Evolutionary conservation across 2,329 filamentous ascomycete species (phyloP), one percentile per base, ranked within the genome.

Genomic region (Dissoconium aciculare): DNA sequence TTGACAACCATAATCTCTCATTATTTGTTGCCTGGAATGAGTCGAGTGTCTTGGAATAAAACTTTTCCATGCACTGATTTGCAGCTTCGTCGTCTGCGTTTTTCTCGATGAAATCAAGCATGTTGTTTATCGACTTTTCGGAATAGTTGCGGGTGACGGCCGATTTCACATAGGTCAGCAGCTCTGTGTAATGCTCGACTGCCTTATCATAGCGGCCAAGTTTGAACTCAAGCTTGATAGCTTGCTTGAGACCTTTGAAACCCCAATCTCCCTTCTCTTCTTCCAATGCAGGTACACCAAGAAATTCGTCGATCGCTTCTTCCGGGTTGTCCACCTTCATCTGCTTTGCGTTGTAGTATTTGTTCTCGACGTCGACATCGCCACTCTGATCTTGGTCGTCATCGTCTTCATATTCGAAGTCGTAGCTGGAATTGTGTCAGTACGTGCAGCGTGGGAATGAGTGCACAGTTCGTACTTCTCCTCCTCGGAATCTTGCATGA

Each of bases 301-400:
- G 62, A 49, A 98, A 98, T 54, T 95, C 87, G 19, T 76, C 73
- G 33, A 98, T 79, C 2, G 89, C 89, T 45, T 83, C 83, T 49
- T 89, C 73, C 1, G 87, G 84, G 35, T 85, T 83, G 39, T 77
- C 76, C 26, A 67, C 66, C 64, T 95, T 98, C 53, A 92, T 75
- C 61, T 95, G 87, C 60, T 98, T 98, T 26, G 89, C 89, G 59
- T 94, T 95, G 68, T 95, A 98, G 65, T 98, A 98, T 62, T 93
- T 94, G 65, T 98, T 98, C 56, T 98, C 89, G 54, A 95, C 91
- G 44, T 87, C 84, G 47, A 94, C 80, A 54, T 94, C 83, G 35
- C 77, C 84, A 17, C 71, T 74, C 35, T 93, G 78, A 26, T 91
- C 81, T 28, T 89, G 84, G 34, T 93, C 83, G 42, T 84, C 83